A percentile compares a stretch with the other conserved stretches of the same genome.
Conservation (phyloP, 202 grass and related monocot species). For the Panicum virgatum region DNA sequence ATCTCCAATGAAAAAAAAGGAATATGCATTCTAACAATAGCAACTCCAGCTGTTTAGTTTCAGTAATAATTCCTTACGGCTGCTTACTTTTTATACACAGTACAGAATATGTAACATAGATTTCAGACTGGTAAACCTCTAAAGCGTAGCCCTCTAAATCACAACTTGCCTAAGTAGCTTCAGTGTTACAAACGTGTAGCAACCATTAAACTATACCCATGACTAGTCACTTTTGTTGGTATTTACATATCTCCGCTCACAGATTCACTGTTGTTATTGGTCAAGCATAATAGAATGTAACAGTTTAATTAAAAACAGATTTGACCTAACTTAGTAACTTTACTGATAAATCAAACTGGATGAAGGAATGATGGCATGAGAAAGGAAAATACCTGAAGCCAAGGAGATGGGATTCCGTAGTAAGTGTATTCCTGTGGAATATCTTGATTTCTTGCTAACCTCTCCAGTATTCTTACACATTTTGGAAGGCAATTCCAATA, state of each 20-base stretch:
- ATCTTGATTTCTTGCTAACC: constrained; percentile 97
- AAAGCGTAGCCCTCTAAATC: not conserved
- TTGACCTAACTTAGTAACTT: not conserved
- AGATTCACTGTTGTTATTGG: too few species aligned
- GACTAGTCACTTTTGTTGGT: not conserved
- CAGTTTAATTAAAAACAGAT: not conserved
- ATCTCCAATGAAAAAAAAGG: not conserved
- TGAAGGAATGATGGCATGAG: not conserved
- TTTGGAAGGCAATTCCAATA: constrained; percentile 99
- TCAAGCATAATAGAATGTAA: not conserved
- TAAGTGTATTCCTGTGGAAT: constrained; percentile 97
- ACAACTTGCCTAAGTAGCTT: not conserved
- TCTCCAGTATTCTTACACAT: constrained; percentile 92
- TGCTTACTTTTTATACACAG: constrained; percentile 17
- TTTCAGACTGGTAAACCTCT: not conserved
- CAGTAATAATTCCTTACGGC: not conserved
- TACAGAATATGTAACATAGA: not conserved
- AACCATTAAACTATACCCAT: not conserved
- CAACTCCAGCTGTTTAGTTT: constrained; percentile 8
- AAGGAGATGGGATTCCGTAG: constrained; percentile 99
- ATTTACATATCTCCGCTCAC: not conserved
- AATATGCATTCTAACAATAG: not conserved
- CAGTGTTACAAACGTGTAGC: not conserved
- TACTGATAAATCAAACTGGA: not conserved
- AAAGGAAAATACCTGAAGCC: constrained; percentile 84